Conservation (phyloP, 2,329 filamentous ascomycete genomes). For the Arthrocladium fulminans region DNA sequence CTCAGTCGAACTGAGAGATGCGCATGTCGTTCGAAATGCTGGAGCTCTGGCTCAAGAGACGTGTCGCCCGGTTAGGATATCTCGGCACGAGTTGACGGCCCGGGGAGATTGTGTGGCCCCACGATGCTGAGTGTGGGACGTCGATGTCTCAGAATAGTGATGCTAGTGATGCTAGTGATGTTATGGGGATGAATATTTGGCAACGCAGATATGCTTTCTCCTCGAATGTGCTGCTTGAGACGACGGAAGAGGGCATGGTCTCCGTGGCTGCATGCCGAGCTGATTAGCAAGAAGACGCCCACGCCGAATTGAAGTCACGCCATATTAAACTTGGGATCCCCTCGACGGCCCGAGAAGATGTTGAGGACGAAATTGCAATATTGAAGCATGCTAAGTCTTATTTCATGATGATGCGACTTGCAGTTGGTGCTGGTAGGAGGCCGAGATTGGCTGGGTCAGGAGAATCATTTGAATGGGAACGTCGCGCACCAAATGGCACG, state of each 20-base stretch:
- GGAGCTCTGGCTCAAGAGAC: slow-evolving; percentile 60
- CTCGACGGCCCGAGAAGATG: slow-evolving; percentile 55
- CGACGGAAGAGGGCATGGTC: background rate
- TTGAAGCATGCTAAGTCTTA: slow-evolving; percentile 45
- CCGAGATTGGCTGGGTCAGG: slow-evolving; percentile 59
- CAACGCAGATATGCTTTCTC: slow-evolving; percentile 22
- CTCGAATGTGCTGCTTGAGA: background rate
- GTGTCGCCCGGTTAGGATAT: slow-evolving; percentile 66
- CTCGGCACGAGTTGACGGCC: slow-evolving; percentile 71
- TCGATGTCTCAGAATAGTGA: slow-evolving; percentile 51
- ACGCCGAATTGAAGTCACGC: slow-evolving; percentile 21
- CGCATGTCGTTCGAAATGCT: slow-evolving; percentile 67
- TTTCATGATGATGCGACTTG: slow-evolving; percentile 53
- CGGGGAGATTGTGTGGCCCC: slow-evolving; percentile 62
- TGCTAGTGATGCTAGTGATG: slow-evolving; percentile 40
- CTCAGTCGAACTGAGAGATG: slow-evolving; percentile 63
- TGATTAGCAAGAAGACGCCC: slow-evolving; percentile 17
- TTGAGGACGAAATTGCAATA: slow-evolving; percentile 54
- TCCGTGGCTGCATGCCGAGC: background rate
- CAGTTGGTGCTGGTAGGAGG: slow-evolving; percentile 69
- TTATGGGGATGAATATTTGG: slow-evolving; percentile 54
- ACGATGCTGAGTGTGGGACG: slow-evolving; percentile 69
- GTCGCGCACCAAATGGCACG: background rate
- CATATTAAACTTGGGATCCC: slow-evolving; percentile 56
- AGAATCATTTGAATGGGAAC: slow-evolving; percentile 41